These are phyloP conservation scores for fission yeast (Schizosaccharomyces pombe) DNA, from an alignment of 805 yeast genomes.

Conservation along the genomic window DNA sequence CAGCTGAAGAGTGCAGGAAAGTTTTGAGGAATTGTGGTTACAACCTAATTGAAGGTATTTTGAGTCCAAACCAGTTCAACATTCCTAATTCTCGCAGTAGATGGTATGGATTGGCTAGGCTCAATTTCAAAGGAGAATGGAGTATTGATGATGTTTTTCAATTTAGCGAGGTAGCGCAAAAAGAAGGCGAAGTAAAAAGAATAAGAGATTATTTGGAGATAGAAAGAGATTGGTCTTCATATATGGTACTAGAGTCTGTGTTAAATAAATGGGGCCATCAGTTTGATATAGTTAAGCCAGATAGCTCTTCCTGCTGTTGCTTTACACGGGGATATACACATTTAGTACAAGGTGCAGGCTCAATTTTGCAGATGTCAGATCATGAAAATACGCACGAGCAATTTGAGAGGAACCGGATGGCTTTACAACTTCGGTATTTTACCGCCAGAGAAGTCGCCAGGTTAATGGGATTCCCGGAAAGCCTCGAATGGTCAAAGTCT, in stretches of 20 bases:
- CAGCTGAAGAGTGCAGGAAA: neutral
- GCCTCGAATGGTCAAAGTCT: neutral
- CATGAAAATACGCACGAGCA: neutral
- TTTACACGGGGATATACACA: neutral
- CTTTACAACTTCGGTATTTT: neutral
- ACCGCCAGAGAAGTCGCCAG: neutral
- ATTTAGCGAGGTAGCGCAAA: too few relatives aligned
- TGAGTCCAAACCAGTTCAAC: neutral
- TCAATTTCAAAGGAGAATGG: neutral
- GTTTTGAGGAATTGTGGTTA: neutral
- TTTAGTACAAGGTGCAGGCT: neutral
- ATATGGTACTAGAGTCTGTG: neutral
- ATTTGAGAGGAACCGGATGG: neutral
- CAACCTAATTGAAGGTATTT: neutral
- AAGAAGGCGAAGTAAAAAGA: neutral
- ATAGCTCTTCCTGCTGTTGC: neutral
- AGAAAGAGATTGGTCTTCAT: neutral
- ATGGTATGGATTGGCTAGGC: neutral
- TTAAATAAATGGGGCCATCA: neutral
- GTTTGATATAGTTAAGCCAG: neutral
- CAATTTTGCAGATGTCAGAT: neutral
- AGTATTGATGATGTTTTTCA: neutral
- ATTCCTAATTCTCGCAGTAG: neutral
- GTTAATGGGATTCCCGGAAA: neutral
- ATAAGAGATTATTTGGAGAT: neutral